Percentiles rank a stretch among this genome's conserved stretches.
Conservation (phyloP, 2,329 filamentous ascomycete genomes). For the Lomentospora prolificans region DNA sequence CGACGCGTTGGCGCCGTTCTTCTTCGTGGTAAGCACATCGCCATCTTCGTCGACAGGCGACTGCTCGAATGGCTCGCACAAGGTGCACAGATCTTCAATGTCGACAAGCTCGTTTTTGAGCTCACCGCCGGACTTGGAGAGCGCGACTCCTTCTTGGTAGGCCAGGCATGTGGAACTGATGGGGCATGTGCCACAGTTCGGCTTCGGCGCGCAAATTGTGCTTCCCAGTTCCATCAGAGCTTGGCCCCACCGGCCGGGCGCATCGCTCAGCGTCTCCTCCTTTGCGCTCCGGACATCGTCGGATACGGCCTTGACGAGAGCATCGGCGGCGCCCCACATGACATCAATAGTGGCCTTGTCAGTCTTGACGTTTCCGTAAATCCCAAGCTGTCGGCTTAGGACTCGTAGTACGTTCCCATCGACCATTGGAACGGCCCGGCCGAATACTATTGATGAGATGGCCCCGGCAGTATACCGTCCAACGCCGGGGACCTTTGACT, state of each 20-base stretch:
- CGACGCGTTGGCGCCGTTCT: not conserved
- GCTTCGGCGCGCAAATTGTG: slow-evolving; percentile 50
- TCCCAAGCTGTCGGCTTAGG: slow-evolving; percentile 48
- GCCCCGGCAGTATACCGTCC: slow-evolving; percentile 55
- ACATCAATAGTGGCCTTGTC: slow-evolving; percentile 42
- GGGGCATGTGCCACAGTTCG: slow-evolving; percentile 43
- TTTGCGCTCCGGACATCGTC: slow-evolving; percentile 20
- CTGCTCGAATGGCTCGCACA: slow-evolving; percentile 39
- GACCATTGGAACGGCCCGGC: slow-evolving; percentile 47
- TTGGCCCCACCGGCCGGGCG: slow-evolving; percentile 53
- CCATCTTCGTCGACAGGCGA: slow-evolving; percentile 15
- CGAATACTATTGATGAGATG: slow-evolving; percentile 53
- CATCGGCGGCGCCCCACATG: slow-evolving; percentile 49
- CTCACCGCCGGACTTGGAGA: slow-evolving; percentile 15
- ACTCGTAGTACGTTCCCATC: slow-evolving; percentile 56
- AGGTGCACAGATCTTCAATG: slow-evolving; percentile 39
- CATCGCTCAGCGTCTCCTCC: slow-evolving; percentile 27
- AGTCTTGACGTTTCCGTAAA: slow-evolving; percentile 46
- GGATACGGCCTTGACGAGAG: slow-evolving; percentile 42
- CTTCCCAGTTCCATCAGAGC: slow-evolving; percentile 57
- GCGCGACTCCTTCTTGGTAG: slow-evolving; percentile 34
- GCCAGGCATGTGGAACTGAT: slow-evolving; percentile 40
- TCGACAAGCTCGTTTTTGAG: slow-evolving; percentile 20
- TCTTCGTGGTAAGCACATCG: not conserved
- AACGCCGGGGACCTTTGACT: slow-evolving; percentile 46